Base-by-base conservation (phyloP, 2,329 filamentous ascomycete genomes). In the Tothia fuscella region DNA sequence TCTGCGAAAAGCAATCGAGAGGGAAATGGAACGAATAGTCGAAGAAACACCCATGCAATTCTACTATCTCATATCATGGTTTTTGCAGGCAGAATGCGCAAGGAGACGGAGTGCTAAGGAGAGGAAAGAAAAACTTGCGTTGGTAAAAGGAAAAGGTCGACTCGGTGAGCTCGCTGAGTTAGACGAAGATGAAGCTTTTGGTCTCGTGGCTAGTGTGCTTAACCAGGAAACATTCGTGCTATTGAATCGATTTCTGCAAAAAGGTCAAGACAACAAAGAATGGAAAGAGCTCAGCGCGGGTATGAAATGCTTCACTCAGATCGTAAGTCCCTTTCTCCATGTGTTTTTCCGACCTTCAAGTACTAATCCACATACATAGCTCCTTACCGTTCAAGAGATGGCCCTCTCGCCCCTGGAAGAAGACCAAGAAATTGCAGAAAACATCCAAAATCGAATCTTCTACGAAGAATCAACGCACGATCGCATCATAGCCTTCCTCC, bases 351-450 rank as follows among this genome's bases (percentile, higher is more conserved):
- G 19, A 26, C 14, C 20, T 20, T 14, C 25, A 24, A 31, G 22
- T 20, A n/a, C 37, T 60, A 31, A 44, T 16, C 33, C 21, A 12
- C 16, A 19, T 14, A n/a, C 12, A 10, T 12, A 39, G 41, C 68
- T 94, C 16, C 71, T 94, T 20, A 94, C 88, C 0, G 82, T 96
- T 2, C 87, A 94, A 53, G 85, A 93, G 47, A 96, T 98, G 88
- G 70, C 79, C 2, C 77, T 82, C 35, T 91, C 85, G 1, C 72
- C 75, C 1, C 73, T 84, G 22, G 88, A 95, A 48, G 88, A 95
- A n/a, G 85, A 98, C 50, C 82, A 93, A 55, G 91, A 96, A 52
- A 96, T 98, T 57, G 89, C 91, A 1, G 89, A 98, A 57, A 98
- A 98, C 51, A 95, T 93, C 10, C 76, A 94, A 40, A 93, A 82